Percentiles rank a stretch among this genome's conserved stretches.
Conservation (phyloP, 345 rosid species). For the Linum usitatissimum region DNA sequence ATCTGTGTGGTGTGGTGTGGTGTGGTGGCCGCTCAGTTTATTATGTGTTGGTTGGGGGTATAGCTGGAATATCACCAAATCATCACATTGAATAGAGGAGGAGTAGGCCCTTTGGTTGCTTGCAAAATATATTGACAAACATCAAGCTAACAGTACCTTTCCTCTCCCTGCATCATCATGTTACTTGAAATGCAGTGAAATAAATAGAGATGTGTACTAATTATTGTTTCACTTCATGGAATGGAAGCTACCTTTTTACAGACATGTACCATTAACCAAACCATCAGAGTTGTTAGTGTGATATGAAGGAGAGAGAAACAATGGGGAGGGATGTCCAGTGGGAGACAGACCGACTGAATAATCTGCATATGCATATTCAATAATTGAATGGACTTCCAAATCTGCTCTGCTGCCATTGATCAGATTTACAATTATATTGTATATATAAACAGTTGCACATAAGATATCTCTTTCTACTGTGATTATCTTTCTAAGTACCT, state of each 20-base stretch:
- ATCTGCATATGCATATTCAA: constrained; percentile 15
- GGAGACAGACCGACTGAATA: constrained; percentile 12
- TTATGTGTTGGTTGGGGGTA: not conserved
- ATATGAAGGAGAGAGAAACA: too few species aligned
- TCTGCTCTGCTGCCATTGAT: not conserved
- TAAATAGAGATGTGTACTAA: too few species aligned
- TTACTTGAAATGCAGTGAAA: too few species aligned
- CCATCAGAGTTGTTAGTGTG: too few species aligned
- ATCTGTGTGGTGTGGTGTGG: not conserved
- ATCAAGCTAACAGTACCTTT: too few species aligned
- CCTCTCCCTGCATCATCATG: too few species aligned
- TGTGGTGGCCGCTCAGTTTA: not conserved
- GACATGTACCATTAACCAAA: too few species aligned
- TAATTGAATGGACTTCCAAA: constrained; percentile 22
- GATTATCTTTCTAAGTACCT: not conserved
- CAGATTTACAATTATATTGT: too few species aligned
- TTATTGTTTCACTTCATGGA: too few species aligned
- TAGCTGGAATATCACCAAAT: not conserved
- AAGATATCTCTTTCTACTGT: not conserved
- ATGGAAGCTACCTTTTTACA: too few species aligned
- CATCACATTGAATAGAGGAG: not conserved
- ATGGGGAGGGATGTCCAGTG: not conserved
- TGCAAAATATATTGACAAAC: too few species aligned
- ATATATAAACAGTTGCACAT: too few species aligned
- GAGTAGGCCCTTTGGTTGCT: not conserved